A percentile compares a stretch with the other conserved stretches of the same genome.
These are phyloP conservation scores for Lasiosphaeris hirsuta DNA, from an alignment of 495 filamentous ascomycete genomes.

Conservation along the genomic window DNA sequence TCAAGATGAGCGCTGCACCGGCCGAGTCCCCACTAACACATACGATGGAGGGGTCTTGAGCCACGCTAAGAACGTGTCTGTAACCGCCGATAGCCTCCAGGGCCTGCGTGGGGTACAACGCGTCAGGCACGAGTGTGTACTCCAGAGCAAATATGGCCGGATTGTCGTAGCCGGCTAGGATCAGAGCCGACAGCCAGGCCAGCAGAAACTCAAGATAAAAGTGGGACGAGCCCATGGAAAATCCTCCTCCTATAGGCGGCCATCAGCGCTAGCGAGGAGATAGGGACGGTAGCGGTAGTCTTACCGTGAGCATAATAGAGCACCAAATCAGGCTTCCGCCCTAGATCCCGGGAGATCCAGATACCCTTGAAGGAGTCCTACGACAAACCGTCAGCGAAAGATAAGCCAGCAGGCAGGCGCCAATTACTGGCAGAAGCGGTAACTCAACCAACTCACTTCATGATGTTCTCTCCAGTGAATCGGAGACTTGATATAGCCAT, in stretches of 20 bases:
- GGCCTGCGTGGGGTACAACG: constrained; percentile 64
- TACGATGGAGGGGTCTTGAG: constrained; percentile 52
- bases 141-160: constrained; percentile 76
- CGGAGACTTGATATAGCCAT: constrained; percentile 60
- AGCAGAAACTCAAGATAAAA: constrained; percentile 81
- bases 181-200: constrained; percentile 58
- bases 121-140: constrained; percentile 75
- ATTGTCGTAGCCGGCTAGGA: constrained; percentile 58
- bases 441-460: constrained; percentile 31
- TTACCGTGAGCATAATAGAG: constrained; percentile 72
- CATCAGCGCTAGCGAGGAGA: not conserved
- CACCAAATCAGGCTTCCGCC: constrained; percentile 59
- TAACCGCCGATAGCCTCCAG: constrained; percentile 64
- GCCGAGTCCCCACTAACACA: constrained; percentile 72
- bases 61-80: constrained; percentile 56
- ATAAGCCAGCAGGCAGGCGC: constrained; percentile 16
- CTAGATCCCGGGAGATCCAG: constrained; percentile 55
- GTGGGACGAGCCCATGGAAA: constrained; percentile 71
- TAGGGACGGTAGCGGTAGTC: constrained; percentile 3
- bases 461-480: constrained; percentile 59
- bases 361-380: constrained; percentile 51
- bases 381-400: constrained; percentile 12
- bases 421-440: not conserved
- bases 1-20: constrained; percentile 65
- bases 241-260: constrained; percentile 58